Evolutionary conservation across 371 early-diverging fungal species (phyloP), one percentile per base, ranked within the genome.

Genomic region (Funneliformis caledonium): DNA sequence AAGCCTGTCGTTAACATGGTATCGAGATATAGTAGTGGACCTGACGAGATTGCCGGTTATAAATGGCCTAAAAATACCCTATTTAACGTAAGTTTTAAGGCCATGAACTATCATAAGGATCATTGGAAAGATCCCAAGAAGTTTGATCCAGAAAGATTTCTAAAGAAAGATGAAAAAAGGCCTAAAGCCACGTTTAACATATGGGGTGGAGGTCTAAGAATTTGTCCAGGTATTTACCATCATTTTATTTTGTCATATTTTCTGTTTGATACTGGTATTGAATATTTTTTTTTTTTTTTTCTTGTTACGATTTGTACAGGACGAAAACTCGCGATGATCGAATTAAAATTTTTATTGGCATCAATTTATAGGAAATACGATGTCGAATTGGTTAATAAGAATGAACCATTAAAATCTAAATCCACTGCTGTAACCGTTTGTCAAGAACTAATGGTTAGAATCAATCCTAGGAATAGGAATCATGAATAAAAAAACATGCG

Each of bases 331-430:
- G 56, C 72, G 11, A 72, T 72, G 47, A 48, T 72, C 8, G 48
- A 72, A 48, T 11, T 72, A 26, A 72, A 72, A 72, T 12, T 16
- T 72, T 48, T 48, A 16, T 22, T 62, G 73, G 52, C 73, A 80
- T 52, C 59, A 70, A 52, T 78, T 64, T 70, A 74, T 80, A 72
- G 48, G 33, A 77, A 80, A n/a, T 65, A 82, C 60, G 45, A 60
- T 72, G 68, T 81, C 26, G 73, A 79, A 12, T 70, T 77, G 22
- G 82, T 72, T 12, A 33, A 61, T 72, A 52, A 12, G 37, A 78
- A 78, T 47, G 52, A 45, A 33, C 68, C 61, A 33, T 12, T 67
- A 33, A 67, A 67, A 67, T 7, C 14, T 33, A 67, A 37, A 67
- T 33, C 26, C 33, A 37, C 33, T 10, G 3, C 37, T 9, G 0